Percentiles rank a stretch among this genome's conserved stretches.
Conservation (phyloP, 306 rosid species). For the Canavalia ensiformis region DNA sequence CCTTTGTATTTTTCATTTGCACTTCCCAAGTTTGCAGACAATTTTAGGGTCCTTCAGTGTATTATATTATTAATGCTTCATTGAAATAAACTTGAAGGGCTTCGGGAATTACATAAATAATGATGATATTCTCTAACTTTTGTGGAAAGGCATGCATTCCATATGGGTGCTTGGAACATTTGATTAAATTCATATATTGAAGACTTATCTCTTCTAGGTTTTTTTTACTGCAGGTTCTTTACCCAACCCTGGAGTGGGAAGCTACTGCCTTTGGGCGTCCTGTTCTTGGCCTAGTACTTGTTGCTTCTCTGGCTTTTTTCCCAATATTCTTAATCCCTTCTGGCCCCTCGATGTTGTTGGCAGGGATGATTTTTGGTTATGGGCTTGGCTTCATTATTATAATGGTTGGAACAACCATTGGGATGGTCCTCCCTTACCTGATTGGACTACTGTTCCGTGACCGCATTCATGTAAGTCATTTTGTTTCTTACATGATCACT, state of each 20-base stretch:
- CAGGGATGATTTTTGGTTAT: constrained; percentile 98
- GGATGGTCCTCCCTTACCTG: constrained; percentile 94
- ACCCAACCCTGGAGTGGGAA: constrained; percentile 95
- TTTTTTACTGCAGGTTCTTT: constrained; percentile 65
- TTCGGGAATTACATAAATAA: background rate
- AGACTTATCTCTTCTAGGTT: constrained; percentile 12
- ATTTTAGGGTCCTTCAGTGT: background rate
- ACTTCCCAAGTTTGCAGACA: background rate
- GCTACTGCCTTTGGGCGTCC: constrained; percentile 98
- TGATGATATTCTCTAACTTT: background rate
- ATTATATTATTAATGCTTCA: background rate
- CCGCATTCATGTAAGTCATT: constrained; percentile 82
- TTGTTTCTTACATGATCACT: background rate
- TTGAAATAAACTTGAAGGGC: background rate
- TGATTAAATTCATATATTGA: constrained; percentile 42
- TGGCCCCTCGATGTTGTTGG: constrained; percentile 99
- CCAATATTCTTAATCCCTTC: constrained; percentile 90
- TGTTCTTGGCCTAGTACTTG: constrained; percentile 82
- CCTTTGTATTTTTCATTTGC: background rate
- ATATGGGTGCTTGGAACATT: constrained; percentile 18
- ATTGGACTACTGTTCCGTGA: constrained; percentile 85
- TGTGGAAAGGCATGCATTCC: constrained; percentile 17
- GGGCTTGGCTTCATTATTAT: constrained; percentile 90
- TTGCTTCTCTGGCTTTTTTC: constrained; percentile 90
- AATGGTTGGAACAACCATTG: constrained; percentile 96